These are phyloP conservation scores for Pyrrhoderma lamaoense DNA, from an alignment of 1,284 basidiomycete species.

Conservation along the genomic window DNA sequence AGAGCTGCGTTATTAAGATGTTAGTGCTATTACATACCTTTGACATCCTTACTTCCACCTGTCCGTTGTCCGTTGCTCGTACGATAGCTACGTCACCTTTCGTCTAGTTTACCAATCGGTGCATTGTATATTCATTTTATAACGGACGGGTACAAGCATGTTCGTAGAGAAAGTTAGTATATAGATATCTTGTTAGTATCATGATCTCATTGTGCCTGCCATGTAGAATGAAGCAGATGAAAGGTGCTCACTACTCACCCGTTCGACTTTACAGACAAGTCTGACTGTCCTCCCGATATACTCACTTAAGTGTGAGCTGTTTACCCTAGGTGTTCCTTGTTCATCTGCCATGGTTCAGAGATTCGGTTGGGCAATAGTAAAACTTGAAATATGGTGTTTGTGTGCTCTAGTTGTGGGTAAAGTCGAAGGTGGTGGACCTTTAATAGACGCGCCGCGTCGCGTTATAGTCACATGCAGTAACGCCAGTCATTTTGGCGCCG, in stretches of 20 bases:
- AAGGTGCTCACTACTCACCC: too few species aligned
- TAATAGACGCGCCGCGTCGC: conserved; percentile 3
- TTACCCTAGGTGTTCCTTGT: conserved; percentile 44
- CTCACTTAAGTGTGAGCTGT: conserved; percentile 49
- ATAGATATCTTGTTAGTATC: too few species aligned
- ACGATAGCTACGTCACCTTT: conserved; percentile 53
- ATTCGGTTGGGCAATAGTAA: not conserved
- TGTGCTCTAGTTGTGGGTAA: too few species aligned
- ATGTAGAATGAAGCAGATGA: not conserved
- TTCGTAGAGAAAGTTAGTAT: too few species aligned
- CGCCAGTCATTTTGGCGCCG: too few species aligned
- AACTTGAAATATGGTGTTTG: too few species aligned
- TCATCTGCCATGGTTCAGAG: not conserved
- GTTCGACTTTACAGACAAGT: conserved; percentile 63
- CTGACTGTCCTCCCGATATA: conserved; percentile 60
- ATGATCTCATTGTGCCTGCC: not conserved
- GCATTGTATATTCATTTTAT: too few species aligned
- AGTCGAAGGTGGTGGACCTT: too few species aligned
- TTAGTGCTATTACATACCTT: conserved; percentile 34
- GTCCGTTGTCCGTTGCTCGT: conserved; percentile 63
- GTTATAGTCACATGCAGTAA: not conserved
- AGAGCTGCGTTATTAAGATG: conserved; percentile 1
- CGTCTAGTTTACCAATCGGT: conserved; percentile 31
- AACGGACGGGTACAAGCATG: too few species aligned
- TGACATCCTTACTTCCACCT: conserved; percentile 51